phyloP scores from a whole-genome alignment of 768 basidiomycete genomes.

The Calocybe indica region DNA sequence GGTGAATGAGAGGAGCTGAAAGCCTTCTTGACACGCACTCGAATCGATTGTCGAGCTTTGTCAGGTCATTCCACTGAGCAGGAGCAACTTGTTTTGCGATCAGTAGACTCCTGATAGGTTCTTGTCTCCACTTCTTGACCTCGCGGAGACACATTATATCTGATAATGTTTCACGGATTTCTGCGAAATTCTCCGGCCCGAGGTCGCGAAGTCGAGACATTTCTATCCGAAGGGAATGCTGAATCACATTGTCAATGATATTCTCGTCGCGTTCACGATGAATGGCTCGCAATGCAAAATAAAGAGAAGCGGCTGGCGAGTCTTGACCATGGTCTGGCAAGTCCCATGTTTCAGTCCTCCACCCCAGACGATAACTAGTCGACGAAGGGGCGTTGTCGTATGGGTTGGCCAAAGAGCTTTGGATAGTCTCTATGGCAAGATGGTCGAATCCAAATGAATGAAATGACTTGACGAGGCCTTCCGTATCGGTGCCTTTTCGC shows the following conservation, averaged over 20 bases:
- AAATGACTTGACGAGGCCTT: constrained; percentile 73
- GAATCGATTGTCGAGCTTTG: constrained; percentile 47
- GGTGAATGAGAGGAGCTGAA: background rate
- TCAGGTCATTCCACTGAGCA: constrained; percentile 35
- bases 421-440: constrained; percentile 71
- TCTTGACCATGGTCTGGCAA: constrained; percentile 58
- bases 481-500: constrained; percentile 34
- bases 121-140: constrained; percentile 55
- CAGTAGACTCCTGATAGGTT: constrained; percentile 25
- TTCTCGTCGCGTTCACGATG: constrained; percentile 66
- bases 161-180: constrained; percentile 62
- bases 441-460: constrained; percentile 88
- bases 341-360: constrained; percentile 96
- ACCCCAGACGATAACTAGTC: constrained; percentile 77
- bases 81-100: constrained; percentile 24
- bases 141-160: constrained; percentile 82
- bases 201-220: constrained; percentile 57
- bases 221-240: constrained; percentile 49
- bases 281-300: constrained; percentile 74
- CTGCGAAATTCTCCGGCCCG: constrained; percentile 74
- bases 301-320: constrained; percentile 56
- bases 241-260: constrained; percentile 42
- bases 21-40: constrained; percentile 44
- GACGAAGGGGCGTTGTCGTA: constrained; percentile 25
- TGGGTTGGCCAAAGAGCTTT: constrained; percentile 30